A percentile compares a stretch with the other conserved stretches of the same genome.
phyloP scores from a whole-genome alignment of 2,329 filamentous ascomycete genomes.

The Fonsecaea pedrosoi region DNA sequence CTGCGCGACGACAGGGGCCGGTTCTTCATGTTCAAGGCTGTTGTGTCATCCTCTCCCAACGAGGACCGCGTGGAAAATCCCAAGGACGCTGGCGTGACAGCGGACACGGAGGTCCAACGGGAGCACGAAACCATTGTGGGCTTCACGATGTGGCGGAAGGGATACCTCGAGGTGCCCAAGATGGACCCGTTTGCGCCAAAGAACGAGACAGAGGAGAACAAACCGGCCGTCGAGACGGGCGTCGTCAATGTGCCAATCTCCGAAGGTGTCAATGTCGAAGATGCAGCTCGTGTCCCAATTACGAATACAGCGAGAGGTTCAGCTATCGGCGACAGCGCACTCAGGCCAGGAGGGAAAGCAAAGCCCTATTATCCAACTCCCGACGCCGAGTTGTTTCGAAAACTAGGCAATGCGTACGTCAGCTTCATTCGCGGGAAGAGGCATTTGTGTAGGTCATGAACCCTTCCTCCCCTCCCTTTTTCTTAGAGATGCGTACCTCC shows the following conservation, averaged over 20 bases:
- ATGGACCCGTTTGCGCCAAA: conserved; percentile 30
- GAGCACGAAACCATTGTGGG: conserved; percentile 33
- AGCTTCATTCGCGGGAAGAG: conserved; percentile 33
- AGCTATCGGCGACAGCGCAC: not conserved
- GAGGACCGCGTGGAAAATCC: not conserved
- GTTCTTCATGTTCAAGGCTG: conserved; percentile 32
- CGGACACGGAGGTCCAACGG: not conserved
- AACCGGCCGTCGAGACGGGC: conserved; percentile 7
- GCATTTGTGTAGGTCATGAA: conserved; percentile 32
- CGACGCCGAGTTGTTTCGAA: conserved; percentile 22
- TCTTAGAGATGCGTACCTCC: too few species aligned
- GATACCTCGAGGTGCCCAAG: conserved; percentile 33
- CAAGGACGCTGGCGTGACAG: not conserved
- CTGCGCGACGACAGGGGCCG: conserved; percentile 20
- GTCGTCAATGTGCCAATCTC: conserved; percentile 11
- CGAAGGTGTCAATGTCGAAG: conserved; percentile 10
- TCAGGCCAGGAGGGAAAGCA: not conserved
- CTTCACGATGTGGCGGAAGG: conserved; percentile 31
- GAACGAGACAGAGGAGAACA: not conserved
- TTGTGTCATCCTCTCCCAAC: conserved; percentile 15
- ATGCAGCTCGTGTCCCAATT: not conserved
- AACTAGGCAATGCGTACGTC: conserved; percentile 30
- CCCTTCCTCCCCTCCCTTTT: not conserved
- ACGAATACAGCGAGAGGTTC: not conserved
- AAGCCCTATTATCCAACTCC: conserved; percentile 30